Conservation (phyloP, 2,329 filamentous ascomycete genomes). For the Beauveria brongniartii region DNA sequence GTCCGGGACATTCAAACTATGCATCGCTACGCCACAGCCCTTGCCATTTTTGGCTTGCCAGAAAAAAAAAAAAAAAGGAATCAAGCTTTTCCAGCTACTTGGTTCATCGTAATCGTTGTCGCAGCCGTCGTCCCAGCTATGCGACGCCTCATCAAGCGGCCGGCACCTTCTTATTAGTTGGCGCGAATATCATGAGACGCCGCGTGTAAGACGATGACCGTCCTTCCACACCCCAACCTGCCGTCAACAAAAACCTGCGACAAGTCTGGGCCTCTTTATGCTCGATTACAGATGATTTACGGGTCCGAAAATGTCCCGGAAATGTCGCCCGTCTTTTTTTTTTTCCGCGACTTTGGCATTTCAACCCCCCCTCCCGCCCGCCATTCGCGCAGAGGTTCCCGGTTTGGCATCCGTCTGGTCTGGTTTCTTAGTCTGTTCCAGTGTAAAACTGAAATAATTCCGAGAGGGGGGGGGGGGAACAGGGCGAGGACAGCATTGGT, state of each 20-base stretch:
- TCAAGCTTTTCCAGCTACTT: neutral
- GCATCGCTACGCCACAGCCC: no score
- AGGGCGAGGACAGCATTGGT: neutral
- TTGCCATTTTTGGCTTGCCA: no score
- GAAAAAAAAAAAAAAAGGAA: neutral
- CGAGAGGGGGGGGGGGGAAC: neutral
- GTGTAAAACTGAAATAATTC: neutral
- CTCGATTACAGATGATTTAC: neutral
- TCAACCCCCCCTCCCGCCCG: no score
- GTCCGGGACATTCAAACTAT: no score
- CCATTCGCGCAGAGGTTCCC: neutral
- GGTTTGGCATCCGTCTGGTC: slow-evolving; percentile 10
- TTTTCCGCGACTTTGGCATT: no score
- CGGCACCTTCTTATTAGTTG: neutral
- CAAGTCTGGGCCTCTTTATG: neutral
- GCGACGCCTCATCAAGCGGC: neutral
- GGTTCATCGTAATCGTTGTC: neutral
- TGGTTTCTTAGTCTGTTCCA: slow-evolving; percentile 5
- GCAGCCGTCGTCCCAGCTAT: slow-evolving; percentile 4
- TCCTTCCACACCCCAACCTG: neutral
- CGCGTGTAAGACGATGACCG: slow-evolving; percentile 5
- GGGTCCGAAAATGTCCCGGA: no score
- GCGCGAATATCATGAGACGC: slow-evolving; percentile 1
- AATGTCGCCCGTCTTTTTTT: no score
- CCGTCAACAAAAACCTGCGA: slow-evolving; percentile 1